Evolutionary conservation across 345 rosid species (phyloP), one percentile per base, ranked within the genome.

Genomic region (Adansonia digitata): DNA sequence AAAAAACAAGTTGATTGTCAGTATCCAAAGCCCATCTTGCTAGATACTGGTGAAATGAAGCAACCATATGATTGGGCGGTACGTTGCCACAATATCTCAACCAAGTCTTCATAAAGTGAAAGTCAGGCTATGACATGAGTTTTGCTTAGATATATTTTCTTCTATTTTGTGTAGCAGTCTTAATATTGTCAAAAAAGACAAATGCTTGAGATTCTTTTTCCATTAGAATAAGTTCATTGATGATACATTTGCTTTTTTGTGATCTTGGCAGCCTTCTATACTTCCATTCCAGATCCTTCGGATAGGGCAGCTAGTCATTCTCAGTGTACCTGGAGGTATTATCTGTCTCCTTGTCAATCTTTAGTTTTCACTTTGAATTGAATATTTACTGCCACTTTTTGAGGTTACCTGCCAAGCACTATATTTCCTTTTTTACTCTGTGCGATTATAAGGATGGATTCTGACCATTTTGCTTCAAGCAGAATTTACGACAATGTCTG

Each of bases 401-500:
- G 43, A 40, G 37, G 13, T 79, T 71, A 27, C 68, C 61, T 46
- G 7, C 69, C 51, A 22, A 43, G 63, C 63, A 22, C 68, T 15
- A 31, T 10, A 18, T 45, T 22, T 29, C 10, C 52, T 40, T 12
- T 11, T 68, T 69, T 15, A 29, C 60, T 27, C 20, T 4, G 13
- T 40, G 72, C 0, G 31, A 39, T 2, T 13, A 40, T 26, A 29
- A 73, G 37, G 24, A 59, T 73, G 18, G 13, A 45, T 59, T 43
- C 39, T 57, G 55, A 59, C 49, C 17, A 42, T 73, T 59, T 71
- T 80, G 75, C 70, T 67, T 40, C 65, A 34, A 55, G 70, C 87
- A 96, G 99, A 96, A 82, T 96, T 93, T 74, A 89, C 99, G 59
- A 92, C 99, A 64, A 96, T 96, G 99, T 93, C 99, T 78, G 98